phyloP scores from a whole-genome alignment of 2,329 filamentous ascomycete genomes.

The Fusarium protoensiforme region DNA sequence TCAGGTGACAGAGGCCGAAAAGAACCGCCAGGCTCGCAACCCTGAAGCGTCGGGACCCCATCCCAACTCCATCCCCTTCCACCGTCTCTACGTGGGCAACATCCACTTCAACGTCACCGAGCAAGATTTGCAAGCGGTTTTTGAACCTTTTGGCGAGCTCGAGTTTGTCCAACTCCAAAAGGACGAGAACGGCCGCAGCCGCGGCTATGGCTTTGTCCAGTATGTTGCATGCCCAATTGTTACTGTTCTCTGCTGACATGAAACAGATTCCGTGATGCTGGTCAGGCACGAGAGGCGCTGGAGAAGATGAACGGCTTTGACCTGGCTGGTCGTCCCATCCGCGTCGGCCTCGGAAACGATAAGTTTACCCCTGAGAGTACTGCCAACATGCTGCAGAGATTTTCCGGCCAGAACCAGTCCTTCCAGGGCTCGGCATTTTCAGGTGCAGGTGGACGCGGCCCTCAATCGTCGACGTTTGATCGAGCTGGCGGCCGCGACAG shows the following conservation, averaged over 20 bases:
- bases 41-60: conserved; percentile 75
- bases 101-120: conserved; percentile 99
- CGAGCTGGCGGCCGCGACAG: conserved; percentile 88
- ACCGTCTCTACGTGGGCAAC: conserved; percentile 98
- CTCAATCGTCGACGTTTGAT: conserved; percentile 89
- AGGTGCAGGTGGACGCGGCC: conserved; percentile 86
- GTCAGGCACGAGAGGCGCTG: conserved; percentile 90
- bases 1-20: conserved; percentile 98
- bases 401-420: conserved; percentile 81
- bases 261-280: conserved; percentile 85
- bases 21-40: conserved; percentile 95
- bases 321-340: conserved; percentile 94
- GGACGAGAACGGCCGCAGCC: conserved; percentile 89
- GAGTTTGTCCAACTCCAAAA: conserved; percentile 98
- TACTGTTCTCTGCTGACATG: conserved; percentile 47
- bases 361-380: conserved; percentile 99
- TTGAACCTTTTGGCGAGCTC: conserved; percentile 96
- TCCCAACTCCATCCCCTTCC: conserved; percentile 90
- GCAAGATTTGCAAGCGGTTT: conserved; percentile 93
- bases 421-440: conserved; percentile 94
- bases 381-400: conserved; percentile 90
- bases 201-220: conserved; percentile 99
- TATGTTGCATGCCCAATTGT: conserved; percentile 61
- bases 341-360: conserved; percentile 99
- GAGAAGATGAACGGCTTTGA: conserved; percentile 99